Evolutionary conservation across 257 asterid genomes (phyloP).

Genomic region (Penstemon davidsonii): DNA sequence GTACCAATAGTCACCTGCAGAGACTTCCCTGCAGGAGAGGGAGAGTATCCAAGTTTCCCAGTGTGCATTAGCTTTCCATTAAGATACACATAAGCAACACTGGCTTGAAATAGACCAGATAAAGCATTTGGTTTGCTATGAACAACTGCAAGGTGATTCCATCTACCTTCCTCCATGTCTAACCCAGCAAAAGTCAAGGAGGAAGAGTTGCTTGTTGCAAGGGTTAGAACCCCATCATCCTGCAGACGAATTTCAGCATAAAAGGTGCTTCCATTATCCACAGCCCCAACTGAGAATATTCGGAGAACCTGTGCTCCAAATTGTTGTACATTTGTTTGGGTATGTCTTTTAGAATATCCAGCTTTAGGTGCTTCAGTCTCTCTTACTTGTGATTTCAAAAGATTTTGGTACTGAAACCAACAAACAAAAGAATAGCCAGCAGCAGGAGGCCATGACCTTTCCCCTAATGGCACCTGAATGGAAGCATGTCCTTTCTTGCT

Average conservation of each 20-base stretch:
- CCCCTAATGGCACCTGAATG: conserved; percentile 97
- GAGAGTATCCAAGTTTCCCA: conserved; percentile 96
- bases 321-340: conserved; percentile 49
- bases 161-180: conserved; percentile 96
- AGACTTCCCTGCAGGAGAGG: conserved; percentile 89
- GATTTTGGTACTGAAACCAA: conserved; percentile 89
- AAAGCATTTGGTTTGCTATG: conserved; percentile 99
- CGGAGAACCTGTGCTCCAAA: conserved; percentile 64
- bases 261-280: conserved; percentile 64
- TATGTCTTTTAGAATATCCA: conserved; percentile 56
- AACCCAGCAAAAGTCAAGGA: conserved; percentile 82
- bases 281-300: conserved; percentile 88
- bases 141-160: conserved; percentile 99
- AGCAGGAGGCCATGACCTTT: conserved; percentile 99
- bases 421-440: conserved; percentile 99
- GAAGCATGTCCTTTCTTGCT: conserved; percentile 94
- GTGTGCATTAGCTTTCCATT: conserved; percentile 92
- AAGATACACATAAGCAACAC: conserved; percentile 91
- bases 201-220: conserved; percentile 92
- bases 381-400: conserved; percentile 61
- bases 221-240: conserved; percentile 87
- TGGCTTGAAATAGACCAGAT: conserved; percentile 98
- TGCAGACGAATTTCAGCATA: conserved; percentile 85
- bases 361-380: conserved; percentile 64
- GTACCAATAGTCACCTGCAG: conserved; percentile 96